A percentile compares a stretch with the other conserved stretches of the same genome.
Evolutionary conservation across 2,329 filamentous ascomycete genomes (phyloP).

Genomic region (Dactylella cylindrospora): DNA sequence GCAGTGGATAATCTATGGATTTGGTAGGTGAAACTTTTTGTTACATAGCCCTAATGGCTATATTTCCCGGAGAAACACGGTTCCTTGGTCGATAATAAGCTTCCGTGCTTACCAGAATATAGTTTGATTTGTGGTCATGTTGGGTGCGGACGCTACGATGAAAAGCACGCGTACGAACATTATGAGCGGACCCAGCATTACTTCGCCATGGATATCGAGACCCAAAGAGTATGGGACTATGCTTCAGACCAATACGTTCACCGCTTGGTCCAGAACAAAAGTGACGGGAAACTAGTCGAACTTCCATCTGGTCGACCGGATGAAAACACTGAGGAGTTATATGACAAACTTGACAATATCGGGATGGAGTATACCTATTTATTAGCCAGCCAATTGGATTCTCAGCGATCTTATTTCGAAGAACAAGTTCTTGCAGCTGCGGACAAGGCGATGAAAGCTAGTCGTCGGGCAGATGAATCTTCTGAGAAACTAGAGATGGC

Average conservation of each 20-base stretch:
- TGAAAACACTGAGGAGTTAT: conserved; percentile 48
- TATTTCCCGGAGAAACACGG: too few species aligned
- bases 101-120: too few species aligned
- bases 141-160: conserved; percentile 91
- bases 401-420: conserved; percentile 89
- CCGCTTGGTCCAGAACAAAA: conserved; percentile 88
- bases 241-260: conserved; percentile 94
- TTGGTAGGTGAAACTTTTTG: conserved; percentile 47
- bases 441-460: conserved; percentile 65
- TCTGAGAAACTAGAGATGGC: conserved; percentile 57
- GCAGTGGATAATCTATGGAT: conserved; percentile 49
- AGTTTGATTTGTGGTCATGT: conserved; percentile 58
- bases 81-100: too few species aligned
- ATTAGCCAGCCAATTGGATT: conserved; percentile 87
- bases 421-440: conserved; percentile 85
- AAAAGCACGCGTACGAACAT: conserved; percentile 58
- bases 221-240: conserved; percentile 98
- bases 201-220: conserved; percentile 88
- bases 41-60: too few species aligned
- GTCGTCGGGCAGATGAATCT: conserved; percentile 52
- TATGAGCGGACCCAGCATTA: conserved; percentile 61
- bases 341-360: conserved; percentile 72
- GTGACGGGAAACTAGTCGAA: conserved; percentile 88
- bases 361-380: conserved; percentile 93
- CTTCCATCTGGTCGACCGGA: conserved; percentile 59